Base-by-base conservation (phyloP, 495 filamentous ascomycete genomes). In the Oidiodendron maius region DNA sequence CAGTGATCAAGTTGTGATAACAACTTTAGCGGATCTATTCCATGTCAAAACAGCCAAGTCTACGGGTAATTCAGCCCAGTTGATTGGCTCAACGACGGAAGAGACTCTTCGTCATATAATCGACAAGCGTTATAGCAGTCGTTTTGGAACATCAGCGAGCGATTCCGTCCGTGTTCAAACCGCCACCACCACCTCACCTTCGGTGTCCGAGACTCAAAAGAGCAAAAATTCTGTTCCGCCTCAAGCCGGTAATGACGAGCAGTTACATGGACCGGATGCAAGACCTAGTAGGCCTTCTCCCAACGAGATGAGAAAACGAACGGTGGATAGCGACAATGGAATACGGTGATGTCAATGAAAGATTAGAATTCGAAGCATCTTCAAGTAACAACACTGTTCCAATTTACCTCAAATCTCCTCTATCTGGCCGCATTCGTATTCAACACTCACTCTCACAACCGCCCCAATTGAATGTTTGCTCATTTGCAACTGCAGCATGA, bases 1-100 rank as follows among this genome's bases (percentile, higher is more conserved):
- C 40, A 52, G 61, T 48, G 64, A 64, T 50, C 62, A 64, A 60
- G 56, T 63, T 20, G 62, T 64, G 50, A 51, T 67, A 56, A 67
- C 49, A 50, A 64, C 60, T 20, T 53, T 67, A 44, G 58, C 60
- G 32, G 60, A 63, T 60, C 55, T 64, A 48, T 67, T 67, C 48
- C 49, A 62, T 51, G 51, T 67, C 37, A 48, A 54, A 40, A 63
- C 60, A 52, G 60, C 50, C 32, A 42, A 49, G 38, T 57, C 62
- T 5, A 59, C 24, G 43, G 58, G 35, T 16, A 56, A 57, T 20
- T 61, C 64, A 36, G 52, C 53, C 21, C 60, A 64, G 40, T 38
- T 67, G 15, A 55, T 67, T 51, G 62, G 62, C 32, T 63, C 62
- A 46, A 64, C 60, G 59, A 44, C 48, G 16, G 46, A 42, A 17